Base-by-base conservation (phyloP, 305 asterid genomes). In the Fraxinus velutina region DNA sequence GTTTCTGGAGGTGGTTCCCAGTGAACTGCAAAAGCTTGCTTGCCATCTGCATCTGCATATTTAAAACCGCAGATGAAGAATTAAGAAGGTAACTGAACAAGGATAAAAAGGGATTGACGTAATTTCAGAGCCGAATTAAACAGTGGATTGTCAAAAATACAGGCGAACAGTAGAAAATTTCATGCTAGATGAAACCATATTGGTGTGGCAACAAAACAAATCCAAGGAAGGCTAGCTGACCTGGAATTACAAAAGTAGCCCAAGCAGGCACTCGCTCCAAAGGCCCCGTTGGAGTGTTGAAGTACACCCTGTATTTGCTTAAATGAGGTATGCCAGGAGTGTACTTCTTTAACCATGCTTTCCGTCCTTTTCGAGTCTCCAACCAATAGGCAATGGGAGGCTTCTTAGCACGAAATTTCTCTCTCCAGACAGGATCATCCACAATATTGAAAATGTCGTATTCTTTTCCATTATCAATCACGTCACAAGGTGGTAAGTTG, bases 221-320 rank as follows among this genome's bases (percentile, higher is more conserved):
- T 82, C 60, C 86, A 81, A 87, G 68, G 77, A 9, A 81, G 71
- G 79, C 73, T 74, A 57, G 39, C 77, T 75, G 79, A 95, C 98
- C 98, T 89, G 98, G 98, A 88, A 89, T 85, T 72, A 96, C 99
- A 78, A 91, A 93, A 68, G 96, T 93, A 86, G 99, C 99, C 98
- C 99, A 96, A 84, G 99, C 98, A 86, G 98, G 98, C 75, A 96
- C 97, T 79, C 99, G 93, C 87, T 96, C 99, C 74, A 96, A 87
- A 79, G 98, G 96, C 84, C 99, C 99, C 74, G 83, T 81, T 57
- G 98, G 94, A 84, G 99, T 96, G 86, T 94, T 96, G 76, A 94
- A 87, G 89, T 90, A 96, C 83, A 93, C 96, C 85, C 98, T 89
- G 83, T 94, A 93, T 87, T 93, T 94, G 92, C 97, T 93, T 88